A percentile compares a stretch with the other conserved stretches of the same genome.
Evolutionary conservation across 345 rosid genomes (phyloP).

Genomic region (Populus nigra): DNA sequence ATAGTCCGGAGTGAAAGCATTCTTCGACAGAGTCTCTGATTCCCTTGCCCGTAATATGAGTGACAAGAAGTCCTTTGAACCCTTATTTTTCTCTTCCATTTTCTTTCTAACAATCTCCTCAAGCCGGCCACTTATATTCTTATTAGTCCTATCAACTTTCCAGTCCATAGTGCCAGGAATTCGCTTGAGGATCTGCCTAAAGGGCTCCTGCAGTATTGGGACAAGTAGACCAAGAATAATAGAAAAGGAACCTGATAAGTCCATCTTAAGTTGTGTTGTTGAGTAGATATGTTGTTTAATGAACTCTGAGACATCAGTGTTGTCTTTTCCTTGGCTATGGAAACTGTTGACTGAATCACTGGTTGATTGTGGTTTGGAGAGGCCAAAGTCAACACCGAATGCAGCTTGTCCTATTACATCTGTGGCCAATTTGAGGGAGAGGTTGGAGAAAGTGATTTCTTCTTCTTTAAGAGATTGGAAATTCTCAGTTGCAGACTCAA

Average conservation of each 20-base stretch:
- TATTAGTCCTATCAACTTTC: slow-evolving; percentile 63
- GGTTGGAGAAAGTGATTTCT: slow-evolving; percentile 63
- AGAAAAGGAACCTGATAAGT: slow-evolving; percentile 73
- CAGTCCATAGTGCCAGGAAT: slow-evolving; percentile 89
- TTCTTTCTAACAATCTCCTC: slow-evolving; percentile 69
- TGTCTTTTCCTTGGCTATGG: slow-evolving; percentile 19
- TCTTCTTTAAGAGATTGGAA: slow-evolving; percentile 35
- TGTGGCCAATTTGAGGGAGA: slow-evolving; percentile 76
- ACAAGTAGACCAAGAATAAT: slow-evolving; percentile 70
- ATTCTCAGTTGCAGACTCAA: slow-evolving; percentile 56
- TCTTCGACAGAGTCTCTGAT: slow-evolving; percentile 43
- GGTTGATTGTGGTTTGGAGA: slow-evolving; percentile 40
- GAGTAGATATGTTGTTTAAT: slow-evolving; percentile 85
- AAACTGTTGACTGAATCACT: slow-evolving; percentile 17
- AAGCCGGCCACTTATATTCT: slow-evolving; percentile 51
- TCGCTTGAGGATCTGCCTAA: slow-evolving; percentile 75
- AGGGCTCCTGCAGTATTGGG: slow-evolving; percentile 80
- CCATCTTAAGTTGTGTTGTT: slow-evolving; percentile 91
- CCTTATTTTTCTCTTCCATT: slow-evolving; percentile 45
- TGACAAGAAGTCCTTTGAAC: slow-evolving; percentile 76
- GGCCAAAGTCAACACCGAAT: slow-evolving; percentile 77
- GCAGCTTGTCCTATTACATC: slow-evolving; percentile 92
- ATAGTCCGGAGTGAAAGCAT: slow-evolving; percentile 62
- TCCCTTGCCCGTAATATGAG: slow-evolving; percentile 67
- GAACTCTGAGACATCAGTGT: slow-evolving; percentile 54